phyloP scores from a whole-genome alignment of 352 stramenopile genomes.

The Chloridella minuta region DNA sequence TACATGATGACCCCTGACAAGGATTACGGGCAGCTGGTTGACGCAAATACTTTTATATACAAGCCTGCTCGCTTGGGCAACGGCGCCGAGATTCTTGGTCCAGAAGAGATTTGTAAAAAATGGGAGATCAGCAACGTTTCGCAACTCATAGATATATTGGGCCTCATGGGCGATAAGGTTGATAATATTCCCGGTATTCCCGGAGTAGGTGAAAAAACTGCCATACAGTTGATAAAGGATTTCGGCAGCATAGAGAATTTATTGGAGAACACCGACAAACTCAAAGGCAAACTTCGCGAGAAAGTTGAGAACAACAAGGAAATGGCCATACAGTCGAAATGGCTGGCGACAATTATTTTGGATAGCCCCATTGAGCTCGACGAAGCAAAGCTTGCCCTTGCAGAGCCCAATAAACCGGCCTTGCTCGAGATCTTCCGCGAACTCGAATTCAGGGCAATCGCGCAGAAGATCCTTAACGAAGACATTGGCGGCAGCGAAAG shows the following conservation, averaged over 20 bases:
- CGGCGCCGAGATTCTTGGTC: neutral
- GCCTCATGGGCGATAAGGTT: neutral
- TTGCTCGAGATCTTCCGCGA: neutral
- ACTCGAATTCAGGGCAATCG: neutral
- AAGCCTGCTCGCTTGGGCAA: neutral
- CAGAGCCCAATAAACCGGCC: neutral
- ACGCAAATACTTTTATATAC: neutral
- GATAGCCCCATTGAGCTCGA: neutral
- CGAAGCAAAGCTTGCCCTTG: neutral
- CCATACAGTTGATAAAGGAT: neutral
- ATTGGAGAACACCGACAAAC: neutral
- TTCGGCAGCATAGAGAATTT: neutral
- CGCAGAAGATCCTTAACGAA: neutral
- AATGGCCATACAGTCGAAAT: neutral
- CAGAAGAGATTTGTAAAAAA: neutral
- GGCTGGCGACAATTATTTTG: neutral
- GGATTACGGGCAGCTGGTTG: neutral
- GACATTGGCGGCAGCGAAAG: neutral
- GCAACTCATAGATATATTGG: neutral
- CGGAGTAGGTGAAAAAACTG: neutral
- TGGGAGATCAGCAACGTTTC: neutral
- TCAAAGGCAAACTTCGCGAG: neutral
- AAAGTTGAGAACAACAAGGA: neutral
- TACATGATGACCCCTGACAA: neutral
- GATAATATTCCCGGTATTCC: neutral